Conservation (phyloP, 768 basidiomycete species). For the Lentinula guzmanii region DNA sequence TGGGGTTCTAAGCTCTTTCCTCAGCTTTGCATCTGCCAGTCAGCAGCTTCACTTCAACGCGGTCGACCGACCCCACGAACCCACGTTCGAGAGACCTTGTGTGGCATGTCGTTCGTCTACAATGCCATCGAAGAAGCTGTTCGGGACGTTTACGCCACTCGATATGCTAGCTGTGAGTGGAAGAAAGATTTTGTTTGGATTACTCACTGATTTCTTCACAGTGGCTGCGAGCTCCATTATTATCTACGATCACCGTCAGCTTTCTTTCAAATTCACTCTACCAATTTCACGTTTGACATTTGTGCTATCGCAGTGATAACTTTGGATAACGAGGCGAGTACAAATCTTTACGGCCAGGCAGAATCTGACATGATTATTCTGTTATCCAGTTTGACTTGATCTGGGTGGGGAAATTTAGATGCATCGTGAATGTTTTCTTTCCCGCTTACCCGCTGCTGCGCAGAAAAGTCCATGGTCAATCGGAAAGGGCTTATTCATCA, state of each 20-base stretch:
- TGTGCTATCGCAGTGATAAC: conserved; percentile 34
- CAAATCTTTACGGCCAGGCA: neutral
- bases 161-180: conserved; percentile 37
- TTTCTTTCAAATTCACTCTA: neutral
- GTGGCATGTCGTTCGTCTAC: neutral
- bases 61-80: neutral
- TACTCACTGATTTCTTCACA: conserved; percentile 14
- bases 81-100: neutral
- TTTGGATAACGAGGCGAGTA: conserved; percentile 43
- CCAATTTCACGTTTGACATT: neutral
- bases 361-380: neutral
- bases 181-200: neutral
- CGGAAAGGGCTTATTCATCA: conserved; percentile 48
- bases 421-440: neutral
- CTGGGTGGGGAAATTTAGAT: conserved; percentile 32
- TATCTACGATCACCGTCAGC: conserved; percentile 48
- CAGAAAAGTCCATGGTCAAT: conserved; percentile 51
- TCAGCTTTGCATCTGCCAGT: neutral
- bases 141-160: conserved; percentile 31
- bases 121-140: conserved; percentile 8
- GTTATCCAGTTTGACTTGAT: conserved; percentile 40
- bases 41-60: neutral
- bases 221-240: conserved; percentile 49
- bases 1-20: neutral
- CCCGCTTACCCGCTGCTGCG: neutral